Conservation (phyloP, 306 rosid species). For the Potentilla sterilis region DNA sequence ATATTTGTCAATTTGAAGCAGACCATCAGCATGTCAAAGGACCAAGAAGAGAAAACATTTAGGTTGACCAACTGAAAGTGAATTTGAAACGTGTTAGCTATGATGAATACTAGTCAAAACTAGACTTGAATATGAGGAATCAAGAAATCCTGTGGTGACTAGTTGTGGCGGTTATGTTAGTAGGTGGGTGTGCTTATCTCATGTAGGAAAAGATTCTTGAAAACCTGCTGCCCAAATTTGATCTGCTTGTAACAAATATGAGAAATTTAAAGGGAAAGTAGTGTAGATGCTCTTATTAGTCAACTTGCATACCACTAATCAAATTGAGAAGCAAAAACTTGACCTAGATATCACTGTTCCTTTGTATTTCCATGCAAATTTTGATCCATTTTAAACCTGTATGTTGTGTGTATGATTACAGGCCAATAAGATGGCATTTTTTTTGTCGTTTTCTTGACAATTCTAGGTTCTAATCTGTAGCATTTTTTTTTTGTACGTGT, state of each 20-base stretch:
- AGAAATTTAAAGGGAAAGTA: neutral
- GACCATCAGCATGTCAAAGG: neutral
- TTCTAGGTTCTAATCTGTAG: conserved; percentile 6
- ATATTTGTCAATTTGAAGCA: neutral
- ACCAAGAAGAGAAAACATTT: neutral
- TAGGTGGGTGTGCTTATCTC: neutral
- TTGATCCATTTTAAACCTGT: neutral
- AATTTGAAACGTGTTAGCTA: neutral
- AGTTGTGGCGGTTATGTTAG: neutral
- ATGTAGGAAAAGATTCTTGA: neutral
- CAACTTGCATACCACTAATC: neutral
- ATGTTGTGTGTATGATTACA: neutral
- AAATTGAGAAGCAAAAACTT: neutral
- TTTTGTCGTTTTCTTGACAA: neutral
- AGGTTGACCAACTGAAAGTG: neutral
- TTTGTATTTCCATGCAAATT: neutral
- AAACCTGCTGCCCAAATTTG: neutral
- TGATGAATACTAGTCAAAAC: neutral
- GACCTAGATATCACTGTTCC: neutral
- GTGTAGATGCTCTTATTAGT: neutral
- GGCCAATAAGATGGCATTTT: neutral
- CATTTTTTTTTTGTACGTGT: conserved; percentile 16
- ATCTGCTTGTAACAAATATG: neutral
- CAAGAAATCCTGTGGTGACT: neutral
- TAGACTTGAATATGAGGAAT: neutral